phyloP scores from a whole-genome alignment of 441 rosid species.

The Gossypium trilobum region DNA sequence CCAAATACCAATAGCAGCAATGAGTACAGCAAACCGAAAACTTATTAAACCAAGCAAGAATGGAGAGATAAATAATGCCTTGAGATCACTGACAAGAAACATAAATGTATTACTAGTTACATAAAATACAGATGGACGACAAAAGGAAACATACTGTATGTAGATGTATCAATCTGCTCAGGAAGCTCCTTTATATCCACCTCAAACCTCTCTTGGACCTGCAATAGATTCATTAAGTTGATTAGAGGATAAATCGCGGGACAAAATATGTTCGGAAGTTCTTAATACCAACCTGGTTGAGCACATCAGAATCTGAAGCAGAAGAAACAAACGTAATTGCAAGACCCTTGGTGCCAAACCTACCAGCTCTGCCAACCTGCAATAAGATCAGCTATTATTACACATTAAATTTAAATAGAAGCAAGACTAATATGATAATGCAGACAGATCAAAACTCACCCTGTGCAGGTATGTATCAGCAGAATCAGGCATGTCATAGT shows the following conservation, averaged over 20 bases:
- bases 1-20: no score
- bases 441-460: conserved; percentile 27
- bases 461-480: conserved; percentile 98
- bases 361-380: conserved; percentile 96
- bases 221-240: conserved; percentile 1
- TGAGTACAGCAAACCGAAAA: not conserved
- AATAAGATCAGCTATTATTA: not conserved
- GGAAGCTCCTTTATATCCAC: conserved; percentile 97
- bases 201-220: conserved; percentile 95
- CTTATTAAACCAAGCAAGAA: not conserved
- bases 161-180: conserved; percentile 91
- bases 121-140: not conserved
- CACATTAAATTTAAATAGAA: not conserved
- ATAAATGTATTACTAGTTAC: not conserved
- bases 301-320: conserved; percentile 75
- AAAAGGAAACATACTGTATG: conserved; percentile 61
- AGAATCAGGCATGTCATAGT: conserved; percentile 98
- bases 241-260: not conserved
- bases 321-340: conserved; percentile 93
- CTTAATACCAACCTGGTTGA: conserved; percentile 57
- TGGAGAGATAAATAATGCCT: not conserved
- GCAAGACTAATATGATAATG: not conserved
- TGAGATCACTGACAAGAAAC: not conserved
- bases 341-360: conserved; percentile 97
- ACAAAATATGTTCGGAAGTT: not conserved